phyloP scores from a whole-genome alignment of 352 stramenopile genomes.

The Globisporangium alternatum region DNA sequence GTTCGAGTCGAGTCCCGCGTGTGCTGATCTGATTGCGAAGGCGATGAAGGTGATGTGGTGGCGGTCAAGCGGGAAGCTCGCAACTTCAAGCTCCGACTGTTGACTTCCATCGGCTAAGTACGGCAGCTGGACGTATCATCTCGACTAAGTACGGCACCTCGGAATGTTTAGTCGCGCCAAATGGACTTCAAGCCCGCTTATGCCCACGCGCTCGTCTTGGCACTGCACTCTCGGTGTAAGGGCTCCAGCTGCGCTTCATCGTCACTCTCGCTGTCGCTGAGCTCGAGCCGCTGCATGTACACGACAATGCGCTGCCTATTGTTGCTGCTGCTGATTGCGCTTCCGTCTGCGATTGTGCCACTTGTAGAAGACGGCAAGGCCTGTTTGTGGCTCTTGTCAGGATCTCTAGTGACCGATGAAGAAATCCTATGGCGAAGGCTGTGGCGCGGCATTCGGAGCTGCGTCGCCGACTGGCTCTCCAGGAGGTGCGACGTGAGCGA shows the following conservation, averaged over 20 bases:
- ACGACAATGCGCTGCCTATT: constrained; percentile 32
- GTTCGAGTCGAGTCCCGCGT: background rate
- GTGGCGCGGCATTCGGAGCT: constrained; percentile 9
- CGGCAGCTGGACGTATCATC: background rate
- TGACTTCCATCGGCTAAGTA: background rate
- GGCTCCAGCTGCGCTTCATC: background rate
- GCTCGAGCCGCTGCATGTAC: constrained; percentile 35
- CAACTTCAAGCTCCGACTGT: constrained; percentile 3
- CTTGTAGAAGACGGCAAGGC: background rate
- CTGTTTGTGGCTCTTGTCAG: constrained; percentile 3
- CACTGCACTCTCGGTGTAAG: background rate
- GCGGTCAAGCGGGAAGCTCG: background rate
- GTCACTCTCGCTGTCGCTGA: constrained; percentile 13
- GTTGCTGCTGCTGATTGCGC: constrained; percentile 9
- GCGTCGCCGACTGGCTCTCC: constrained; percentile 23
- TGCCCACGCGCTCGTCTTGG: background rate
- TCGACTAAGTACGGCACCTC: background rate
- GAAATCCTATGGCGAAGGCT: background rate
- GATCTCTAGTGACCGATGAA: background rate
- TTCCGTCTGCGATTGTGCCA: background rate
- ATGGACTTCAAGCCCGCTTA: background rate
- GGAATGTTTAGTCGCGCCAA: background rate
- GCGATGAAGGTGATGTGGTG: background rate
- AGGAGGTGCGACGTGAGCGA: constrained; percentile 16
- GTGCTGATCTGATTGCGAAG: background rate